These are phyloP conservation scores for Prunus campanulata DNA, from an alignment of 306 rosid species.

Conservation along the genomic window DNA sequence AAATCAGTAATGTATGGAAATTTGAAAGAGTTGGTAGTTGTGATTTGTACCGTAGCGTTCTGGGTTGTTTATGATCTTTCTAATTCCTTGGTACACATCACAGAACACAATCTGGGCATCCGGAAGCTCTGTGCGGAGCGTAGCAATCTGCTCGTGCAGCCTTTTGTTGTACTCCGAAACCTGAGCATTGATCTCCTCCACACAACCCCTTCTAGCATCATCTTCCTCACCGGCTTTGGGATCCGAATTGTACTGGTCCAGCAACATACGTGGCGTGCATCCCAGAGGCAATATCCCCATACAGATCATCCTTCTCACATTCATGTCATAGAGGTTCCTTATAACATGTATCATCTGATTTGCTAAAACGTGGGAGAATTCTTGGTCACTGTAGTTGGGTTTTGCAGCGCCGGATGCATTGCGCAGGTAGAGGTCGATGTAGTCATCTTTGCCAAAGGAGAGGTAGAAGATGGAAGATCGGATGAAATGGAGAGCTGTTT, in stretches of 20 bases:
- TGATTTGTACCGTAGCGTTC: slow-evolving; percentile 45
- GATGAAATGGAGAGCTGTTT: slow-evolving; percentile 42
- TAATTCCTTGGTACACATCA: slow-evolving; percentile 64
- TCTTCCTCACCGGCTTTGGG: not conserved
- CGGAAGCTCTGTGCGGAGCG: slow-evolving; percentile 43
- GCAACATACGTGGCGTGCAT: slow-evolving; percentile 56
- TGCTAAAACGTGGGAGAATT: slow-evolving; percentile 56
- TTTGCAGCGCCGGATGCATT: slow-evolving; percentile 26
- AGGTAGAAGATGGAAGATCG: slow-evolving; percentile 64
- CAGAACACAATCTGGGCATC: slow-evolving; percentile 66
- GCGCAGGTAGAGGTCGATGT: slow-evolving; percentile 43
- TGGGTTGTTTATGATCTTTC: slow-evolving; percentile 53
- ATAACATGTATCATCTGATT: slow-evolving; percentile 59
- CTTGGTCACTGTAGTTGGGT: slow-evolving; percentile 15
- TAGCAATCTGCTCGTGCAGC: slow-evolving; percentile 38
- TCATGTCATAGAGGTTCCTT: slow-evolving; percentile 57
- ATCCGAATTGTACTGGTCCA: slow-evolving; percentile 17
- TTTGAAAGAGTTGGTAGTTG: not conserved
- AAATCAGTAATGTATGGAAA: not conserved
- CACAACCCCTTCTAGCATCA: slow-evolving; percentile 37
- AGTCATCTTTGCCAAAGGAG: slow-evolving; percentile 85
- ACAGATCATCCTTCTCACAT: slow-evolving; percentile 69
- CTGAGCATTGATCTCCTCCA: slow-evolving; percentile 49
- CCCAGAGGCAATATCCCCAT: slow-evolving; percentile 76
- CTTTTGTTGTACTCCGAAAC: slow-evolving; percentile 55